Conservation (phyloP, 306 rosid genomes). For the Gastrolobium bilobum region DNA sequence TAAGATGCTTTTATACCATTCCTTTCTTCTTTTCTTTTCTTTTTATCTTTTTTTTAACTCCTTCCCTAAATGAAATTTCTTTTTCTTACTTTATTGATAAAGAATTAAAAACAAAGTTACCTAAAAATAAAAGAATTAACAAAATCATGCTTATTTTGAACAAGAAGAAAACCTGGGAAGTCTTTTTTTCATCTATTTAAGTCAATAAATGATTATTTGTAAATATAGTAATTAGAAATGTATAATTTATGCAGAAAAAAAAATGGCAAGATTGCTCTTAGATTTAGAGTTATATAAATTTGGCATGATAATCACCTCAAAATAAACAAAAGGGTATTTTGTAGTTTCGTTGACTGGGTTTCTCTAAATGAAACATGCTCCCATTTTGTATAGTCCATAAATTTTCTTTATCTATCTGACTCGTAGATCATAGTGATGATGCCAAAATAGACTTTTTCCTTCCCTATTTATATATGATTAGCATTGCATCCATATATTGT, state of each 20-base stretch:
- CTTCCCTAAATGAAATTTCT: not conserved
- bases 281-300: conserved; percentile 16
- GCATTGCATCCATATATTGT: not conserved
- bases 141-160: not conserved
- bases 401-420: not conserved
- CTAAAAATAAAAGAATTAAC: not conserved
- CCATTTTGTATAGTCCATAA: not conserved
- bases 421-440: not conserved
- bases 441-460: not conserved
- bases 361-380: not conserved
- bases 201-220: not conserved
- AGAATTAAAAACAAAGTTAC: not conserved
- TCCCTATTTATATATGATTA: not conserved
- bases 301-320: not conserved
- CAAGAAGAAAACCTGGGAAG: not conserved
- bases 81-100: not conserved
- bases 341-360: conserved; percentile 5
- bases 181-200: conserved; percentile 2
- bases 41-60: not conserved
- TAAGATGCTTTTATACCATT: not conserved
- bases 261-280: not conserved
- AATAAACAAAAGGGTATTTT: not conserved
- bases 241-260: conserved; percentile 9
- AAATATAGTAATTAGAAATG: not conserved
- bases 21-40: not conserved